phyloP scores from a whole-genome alignment of 768 basidiomycete genomes.

The Kwoniella botswanensis region DNA sequence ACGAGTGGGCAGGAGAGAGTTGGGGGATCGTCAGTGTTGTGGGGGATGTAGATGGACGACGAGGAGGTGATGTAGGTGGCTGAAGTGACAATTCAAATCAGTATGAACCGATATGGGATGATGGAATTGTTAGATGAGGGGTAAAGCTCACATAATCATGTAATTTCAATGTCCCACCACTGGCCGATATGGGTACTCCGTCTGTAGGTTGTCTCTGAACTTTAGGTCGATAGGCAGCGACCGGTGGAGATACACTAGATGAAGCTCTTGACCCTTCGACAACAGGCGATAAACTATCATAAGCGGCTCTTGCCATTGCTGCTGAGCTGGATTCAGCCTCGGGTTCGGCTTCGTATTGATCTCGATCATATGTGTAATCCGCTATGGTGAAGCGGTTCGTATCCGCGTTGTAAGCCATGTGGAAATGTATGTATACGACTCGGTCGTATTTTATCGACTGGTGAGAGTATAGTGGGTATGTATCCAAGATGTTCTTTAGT shows the following conservation, averaged over 20 bases:
- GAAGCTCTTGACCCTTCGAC: not conserved
- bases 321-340: conserved; percentile 16
- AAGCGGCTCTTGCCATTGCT: conserved; percentile 10
- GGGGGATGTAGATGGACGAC: conserved; percentile 1
- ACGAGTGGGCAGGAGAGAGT: conserved; percentile 13
- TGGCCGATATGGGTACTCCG: not conserved
- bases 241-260: not conserved
- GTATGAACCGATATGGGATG: no score
- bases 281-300: not conserved
- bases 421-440: not conserved
- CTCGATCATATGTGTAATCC: conserved; percentile 41
- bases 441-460: not conserved
- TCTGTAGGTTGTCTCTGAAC: conserved; percentile 10
- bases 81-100: not conserved
- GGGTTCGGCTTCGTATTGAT: conserved; percentile 19
- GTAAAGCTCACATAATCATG: conserved; percentile 18
- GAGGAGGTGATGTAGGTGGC: conserved; percentile 15
- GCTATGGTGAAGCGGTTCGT: conserved; percentile 45
- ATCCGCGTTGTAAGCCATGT: conserved; percentile 10
- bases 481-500: no score
- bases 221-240: conserved; percentile 4
- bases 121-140: no score
- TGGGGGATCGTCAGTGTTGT: not conserved
- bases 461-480: not conserved
- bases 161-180: conserved; percentile 3